Conservation (phyloP, 2,329 filamentous ascomycete species). For the Mycosphaerelloides madeirae region DNA sequence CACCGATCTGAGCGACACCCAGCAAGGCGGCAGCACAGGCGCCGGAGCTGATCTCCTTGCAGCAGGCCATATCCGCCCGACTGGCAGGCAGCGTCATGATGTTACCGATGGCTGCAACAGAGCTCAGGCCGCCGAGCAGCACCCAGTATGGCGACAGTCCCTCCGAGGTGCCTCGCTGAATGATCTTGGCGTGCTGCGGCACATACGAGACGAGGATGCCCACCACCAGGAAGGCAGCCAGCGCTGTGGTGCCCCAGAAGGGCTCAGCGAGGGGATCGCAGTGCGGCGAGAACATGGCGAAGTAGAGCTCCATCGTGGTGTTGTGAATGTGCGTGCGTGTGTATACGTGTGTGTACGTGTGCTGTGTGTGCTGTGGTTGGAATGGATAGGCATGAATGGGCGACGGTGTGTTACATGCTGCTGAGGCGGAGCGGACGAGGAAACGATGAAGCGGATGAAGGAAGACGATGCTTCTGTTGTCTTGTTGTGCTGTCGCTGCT, state of each 20-base stretch:
- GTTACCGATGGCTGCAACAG: slow-evolving; percentile 83
- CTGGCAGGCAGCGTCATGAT: slow-evolving; percentile 85
- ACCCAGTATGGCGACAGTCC: slow-evolving; percentile 95
- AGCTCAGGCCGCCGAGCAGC: slow-evolving; percentile 81
- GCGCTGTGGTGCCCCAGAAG: slow-evolving; percentile 22
- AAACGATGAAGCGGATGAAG: too few relatives aligned
- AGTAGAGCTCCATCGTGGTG: slow-evolving; percentile 6
- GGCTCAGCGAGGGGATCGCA: slow-evolving; percentile 27
- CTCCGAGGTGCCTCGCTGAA: slow-evolving; percentile 76
- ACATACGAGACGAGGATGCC: slow-evolving; percentile 91
- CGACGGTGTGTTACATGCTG: too few relatives aligned
- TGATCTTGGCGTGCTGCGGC: slow-evolving; percentile 90
- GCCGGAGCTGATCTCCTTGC: slow-evolving; percentile 71
- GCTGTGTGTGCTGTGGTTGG: too few relatives aligned
- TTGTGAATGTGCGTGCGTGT: background rate
- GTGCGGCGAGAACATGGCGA: slow-evolving; percentile 14
- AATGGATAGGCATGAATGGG: too few relatives aligned
- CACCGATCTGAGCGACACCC: slow-evolving; percentile 84
- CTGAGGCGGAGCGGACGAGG: too few relatives aligned
- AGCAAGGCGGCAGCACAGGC: slow-evolving; percentile 82
- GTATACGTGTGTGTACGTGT: too few relatives aligned
- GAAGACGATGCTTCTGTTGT: too few relatives aligned
- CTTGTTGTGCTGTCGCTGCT: too few relatives aligned
- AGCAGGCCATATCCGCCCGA: slow-evolving; percentile 78
- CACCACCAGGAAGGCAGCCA: slow-evolving; percentile 62